phyloP scores from a whole-genome alignment of 1,139 yeast genomes.

The Arxiozyma telluris region DNA sequence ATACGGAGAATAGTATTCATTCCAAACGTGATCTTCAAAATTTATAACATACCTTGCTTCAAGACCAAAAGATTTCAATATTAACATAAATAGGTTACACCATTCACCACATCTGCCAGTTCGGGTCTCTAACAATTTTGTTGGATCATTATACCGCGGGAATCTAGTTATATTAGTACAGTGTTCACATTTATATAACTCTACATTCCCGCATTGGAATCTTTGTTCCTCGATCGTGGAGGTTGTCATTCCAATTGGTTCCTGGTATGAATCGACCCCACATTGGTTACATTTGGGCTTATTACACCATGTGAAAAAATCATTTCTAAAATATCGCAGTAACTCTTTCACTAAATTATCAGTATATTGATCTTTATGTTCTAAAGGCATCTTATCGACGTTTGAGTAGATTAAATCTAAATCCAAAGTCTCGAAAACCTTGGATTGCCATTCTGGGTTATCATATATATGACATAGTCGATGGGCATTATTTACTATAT shows the following conservation, averaged over 20 bases:
- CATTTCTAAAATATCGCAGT: slow-evolving; percentile 66
- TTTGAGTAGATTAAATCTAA: slow-evolving; percentile 31
- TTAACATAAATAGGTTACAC: slow-evolving; percentile 74
- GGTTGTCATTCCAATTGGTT: slow-evolving; percentile 29
- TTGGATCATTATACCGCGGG: slow-evolving; percentile 68
- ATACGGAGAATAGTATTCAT: slow-evolving; percentile 65
- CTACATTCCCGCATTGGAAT: slow-evolving; percentile 44
- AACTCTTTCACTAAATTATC: slow-evolving; percentile 65
- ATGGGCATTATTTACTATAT: slow-evolving; percentile 13
- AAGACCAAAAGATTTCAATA: slow-evolving; percentile 59
- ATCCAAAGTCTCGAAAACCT: slow-evolving; percentile 33
- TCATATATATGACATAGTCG: slow-evolving; percentile 25
- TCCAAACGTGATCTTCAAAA: slow-evolving; percentile 93
- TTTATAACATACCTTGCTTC: slow-evolving; percentile 73
- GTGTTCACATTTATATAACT: slow-evolving; percentile 48
- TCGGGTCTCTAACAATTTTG: slow-evolving; percentile 49
- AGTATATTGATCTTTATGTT: slow-evolving; percentile 43
- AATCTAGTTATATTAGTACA: slow-evolving; percentile 49
- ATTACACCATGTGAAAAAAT: slow-evolving; percentile 78
- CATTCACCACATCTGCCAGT: slow-evolving; percentile 92
- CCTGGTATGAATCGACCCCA: slow-evolving; percentile 30
- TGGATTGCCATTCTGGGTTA: slow-evolving; percentile 25
- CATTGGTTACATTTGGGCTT: slow-evolving; percentile 57
- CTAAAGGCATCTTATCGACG: slow-evolving; percentile 32
- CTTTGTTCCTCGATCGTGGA: slow-evolving; percentile 38